A percentile compares a stretch with the other conserved stretches of the same genome.
Evolutionary conservation across 2,329 filamentous ascomycete genomes (phyloP).

Genomic region (Pezicula radicicola): DNA sequence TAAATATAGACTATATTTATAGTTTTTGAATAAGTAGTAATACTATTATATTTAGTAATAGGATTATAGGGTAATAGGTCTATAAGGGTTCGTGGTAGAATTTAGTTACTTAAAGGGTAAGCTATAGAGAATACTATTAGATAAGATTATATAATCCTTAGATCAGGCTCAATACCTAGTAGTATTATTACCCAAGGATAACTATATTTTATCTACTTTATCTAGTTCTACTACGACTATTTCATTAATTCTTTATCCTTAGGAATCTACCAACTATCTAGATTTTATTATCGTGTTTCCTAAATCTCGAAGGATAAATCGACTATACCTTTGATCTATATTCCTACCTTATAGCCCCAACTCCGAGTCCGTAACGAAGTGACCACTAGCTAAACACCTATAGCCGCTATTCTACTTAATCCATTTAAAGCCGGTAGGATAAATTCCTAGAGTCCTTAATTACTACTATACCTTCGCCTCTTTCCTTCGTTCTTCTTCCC

Average conservation of each 20-base stretch:
- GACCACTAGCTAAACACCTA: neutral
- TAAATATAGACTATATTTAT: too few relatives aligned
- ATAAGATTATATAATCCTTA: neutral
- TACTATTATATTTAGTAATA: too few relatives aligned
- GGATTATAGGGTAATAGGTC: neutral
- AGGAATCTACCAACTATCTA: too few relatives aligned
- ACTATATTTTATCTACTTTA: neutral
- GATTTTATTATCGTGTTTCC: neutral
- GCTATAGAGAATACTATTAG: neutral
- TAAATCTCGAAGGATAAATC: neutral
- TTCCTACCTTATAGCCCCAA: slow-evolving; percentile 1
- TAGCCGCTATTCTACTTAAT: neutral
- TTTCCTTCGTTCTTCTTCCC: neutral
- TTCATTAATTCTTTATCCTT: too few relatives aligned
- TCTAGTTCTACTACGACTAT: neutral
- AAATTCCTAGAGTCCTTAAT: neutral
- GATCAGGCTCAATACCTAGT: neutral
- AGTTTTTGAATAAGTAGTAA: too few relatives aligned
- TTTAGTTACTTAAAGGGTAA: neutral
- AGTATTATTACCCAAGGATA: neutral
- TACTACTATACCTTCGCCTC: neutral
- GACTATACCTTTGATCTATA: neutral
- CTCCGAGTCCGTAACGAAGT: neutral
- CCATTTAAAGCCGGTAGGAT: neutral
- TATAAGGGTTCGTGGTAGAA: neutral